Base-by-base conservation (phyloP, 306 rosid species). In the Bauhinia variegata region DNA sequence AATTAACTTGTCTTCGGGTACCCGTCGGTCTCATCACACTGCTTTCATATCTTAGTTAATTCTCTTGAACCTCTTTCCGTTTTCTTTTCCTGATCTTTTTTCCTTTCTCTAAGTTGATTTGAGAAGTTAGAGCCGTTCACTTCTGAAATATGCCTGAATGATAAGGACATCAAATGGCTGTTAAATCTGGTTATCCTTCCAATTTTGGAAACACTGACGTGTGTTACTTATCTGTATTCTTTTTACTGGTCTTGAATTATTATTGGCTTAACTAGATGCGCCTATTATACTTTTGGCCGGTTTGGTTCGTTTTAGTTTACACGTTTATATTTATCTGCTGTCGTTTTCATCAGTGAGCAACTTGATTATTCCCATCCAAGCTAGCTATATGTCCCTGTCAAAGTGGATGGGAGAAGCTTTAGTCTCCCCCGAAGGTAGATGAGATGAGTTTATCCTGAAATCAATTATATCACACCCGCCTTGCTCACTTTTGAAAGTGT, bases 371-470 rank as follows among this genome's bases (percentile, higher is more conserved):
- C 8, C 28, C 15, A 16, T 30, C 10, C 55, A 42, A 17, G 65
- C n/a, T n/a, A n/a, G n/a, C 41, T 78, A 49, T 63, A 42, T 48
- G 54, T 66, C 72, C 15, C 55, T 50, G 54, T 67, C 75, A 47
- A 62, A 61, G 43, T 62, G 11, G 48, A 42, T 12, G 48, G 6
- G 12, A 12, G 48, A 42, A 42, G 48, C 14, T 42, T 42, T 14
- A 42, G 48, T 42, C 4, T 5, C 50, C 57, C 47, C 37, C 71
- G 11, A 30, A 58, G 31, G 49, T 14, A 61, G 48, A 42, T n/a
- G n/a, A n/a, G n/a, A n/a, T 42, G 12, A 9, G 4, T 42, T 3
- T 8, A 42, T 4, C 4, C 48, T 42, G 12, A 9, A 42, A 42
- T 42, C 48, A 11, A 12, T 42, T 4, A 14, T 8, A 42, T 42